Percentiles rank a stretch among this genome's conserved stretches.
phyloP scores from a whole-genome alignment of 2,329 filamentous ascomycete genomes.

The Fusarium sp. region DNA sequence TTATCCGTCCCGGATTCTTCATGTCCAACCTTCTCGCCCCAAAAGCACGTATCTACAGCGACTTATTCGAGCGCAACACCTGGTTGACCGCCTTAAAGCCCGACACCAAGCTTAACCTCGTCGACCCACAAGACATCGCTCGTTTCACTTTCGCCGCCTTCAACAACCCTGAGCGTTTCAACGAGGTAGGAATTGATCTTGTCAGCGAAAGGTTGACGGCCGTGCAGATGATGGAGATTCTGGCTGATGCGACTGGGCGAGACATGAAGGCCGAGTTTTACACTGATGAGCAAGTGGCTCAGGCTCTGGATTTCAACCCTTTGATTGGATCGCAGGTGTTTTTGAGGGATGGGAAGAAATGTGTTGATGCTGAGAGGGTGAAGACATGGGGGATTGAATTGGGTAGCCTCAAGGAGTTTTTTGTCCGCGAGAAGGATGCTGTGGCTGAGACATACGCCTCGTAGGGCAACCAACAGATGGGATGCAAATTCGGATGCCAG shows the following conservation, averaged over 20 bases:
- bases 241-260: background rate
- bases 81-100: background rate
- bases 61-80: background rate
- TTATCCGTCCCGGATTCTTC: background rate
- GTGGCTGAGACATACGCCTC: background rate
- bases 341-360: background rate
- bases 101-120: background rate
- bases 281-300: background rate
- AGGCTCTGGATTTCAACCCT: accelerated
- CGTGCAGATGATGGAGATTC: background rate
- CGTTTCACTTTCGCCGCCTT: background rate
- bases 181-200: background rate
- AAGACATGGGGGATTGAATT: background rate
- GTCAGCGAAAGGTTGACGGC: background rate
- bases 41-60: background rate
- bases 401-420: background rate
- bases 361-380: background rate
- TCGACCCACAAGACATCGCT: background rate
- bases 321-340: background rate
- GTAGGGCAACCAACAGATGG: background rate
- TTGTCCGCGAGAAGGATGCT: background rate
- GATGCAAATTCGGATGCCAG: too few species aligned
- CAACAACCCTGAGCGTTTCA: accelerated
- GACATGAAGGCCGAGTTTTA: background rate
- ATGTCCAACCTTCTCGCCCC: background rate